These are phyloP conservation scores for Crithidia brevicula DNA, from an alignment of 208 protist genomes.

Conservation along the genomic window DNA sequence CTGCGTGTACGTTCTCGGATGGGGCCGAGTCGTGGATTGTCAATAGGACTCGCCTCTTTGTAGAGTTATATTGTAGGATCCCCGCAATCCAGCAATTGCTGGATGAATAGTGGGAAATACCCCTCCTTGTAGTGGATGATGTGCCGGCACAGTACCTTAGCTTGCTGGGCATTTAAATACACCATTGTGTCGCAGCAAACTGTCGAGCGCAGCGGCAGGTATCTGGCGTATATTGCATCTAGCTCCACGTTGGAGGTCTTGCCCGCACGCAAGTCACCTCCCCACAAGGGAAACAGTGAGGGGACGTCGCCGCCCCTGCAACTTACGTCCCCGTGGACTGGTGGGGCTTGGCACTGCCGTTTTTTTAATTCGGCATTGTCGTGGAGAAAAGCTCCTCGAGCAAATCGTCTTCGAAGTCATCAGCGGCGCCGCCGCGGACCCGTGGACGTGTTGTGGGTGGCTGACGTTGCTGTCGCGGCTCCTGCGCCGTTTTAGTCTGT, in stretches of 20 bases:
- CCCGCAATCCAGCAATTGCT: not conserved
- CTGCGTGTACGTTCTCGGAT: not conserved
- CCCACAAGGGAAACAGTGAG: not conserved
- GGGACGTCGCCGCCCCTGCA: too few relatives aligned
- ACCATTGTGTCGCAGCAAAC: not conserved
- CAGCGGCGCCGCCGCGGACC: not conserved
- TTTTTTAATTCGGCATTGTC: not conserved
- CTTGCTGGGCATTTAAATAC: not conserved
- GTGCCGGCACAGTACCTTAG: not conserved
- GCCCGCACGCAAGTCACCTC: not conserved
- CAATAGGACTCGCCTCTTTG: not conserved
- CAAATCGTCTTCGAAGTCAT: not conserved
- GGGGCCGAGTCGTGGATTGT: not conserved
- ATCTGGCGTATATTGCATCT: not conserved
- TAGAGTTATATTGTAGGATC: not conserved
- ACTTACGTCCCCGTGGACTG: too few relatives aligned
- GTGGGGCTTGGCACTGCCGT: too few relatives aligned
- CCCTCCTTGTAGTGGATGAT: not conserved
- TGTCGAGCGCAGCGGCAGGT: not conserved
- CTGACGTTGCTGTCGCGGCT: not conserved
- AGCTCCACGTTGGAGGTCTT: not conserved
- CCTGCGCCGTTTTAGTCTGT: not conserved
- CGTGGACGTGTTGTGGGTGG: not conserved
- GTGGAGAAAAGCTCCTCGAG: not conserved
- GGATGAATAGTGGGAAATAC: not conserved